phyloP scores from a whole-genome alignment of 805 yeast species.

The Trichomonascus vanleenenianus region DNA sequence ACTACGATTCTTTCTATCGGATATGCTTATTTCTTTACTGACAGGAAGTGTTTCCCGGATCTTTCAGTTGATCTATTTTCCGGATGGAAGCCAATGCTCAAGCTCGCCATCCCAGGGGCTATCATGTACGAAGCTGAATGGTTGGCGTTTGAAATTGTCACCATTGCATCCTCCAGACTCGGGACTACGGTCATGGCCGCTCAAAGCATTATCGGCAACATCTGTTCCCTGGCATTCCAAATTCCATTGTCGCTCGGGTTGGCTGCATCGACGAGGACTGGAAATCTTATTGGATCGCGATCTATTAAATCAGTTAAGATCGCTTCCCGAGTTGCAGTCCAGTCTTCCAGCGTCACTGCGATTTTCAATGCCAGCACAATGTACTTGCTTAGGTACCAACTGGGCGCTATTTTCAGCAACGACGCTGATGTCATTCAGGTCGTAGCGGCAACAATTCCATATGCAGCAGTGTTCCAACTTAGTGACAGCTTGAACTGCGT shows the following conservation, averaged over 20 bases:
- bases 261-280: conserved; percentile 64
- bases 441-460: conserved; percentile 50
- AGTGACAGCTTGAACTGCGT: conserved; percentile 65
- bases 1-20: conserved; percentile 30
- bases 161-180: conserved; percentile 57
- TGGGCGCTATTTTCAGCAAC: conserved; percentile 46
- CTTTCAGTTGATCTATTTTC: conserved; percentile 30
- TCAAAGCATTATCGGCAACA: conserved; percentile 59
- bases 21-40: conserved; percentile 40
- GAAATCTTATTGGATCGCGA: conserved; percentile 56
- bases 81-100: conserved; percentile 50
- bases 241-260: conserved; percentile 67
- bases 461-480: conserved; percentile 56
- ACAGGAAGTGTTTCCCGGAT: conserved; percentile 16
- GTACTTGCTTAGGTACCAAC: conserved; percentile 36
- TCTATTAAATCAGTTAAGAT: conserved; percentile 39
- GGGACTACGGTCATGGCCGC: conserved; percentile 65
- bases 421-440: conserved; percentile 38
- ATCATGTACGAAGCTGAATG: conserved; percentile 68
- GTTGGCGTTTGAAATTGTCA: conserved; percentile 62
- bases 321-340: conserved; percentile 36
- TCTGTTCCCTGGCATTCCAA: conserved; percentile 56
- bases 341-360: conserved; percentile 36
- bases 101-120: conserved; percentile 61
- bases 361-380: conserved; percentile 42